phyloP scores from a whole-genome alignment of 1,284 basidiomycete genomes.

The Moniliophthora roreri region DNA sequence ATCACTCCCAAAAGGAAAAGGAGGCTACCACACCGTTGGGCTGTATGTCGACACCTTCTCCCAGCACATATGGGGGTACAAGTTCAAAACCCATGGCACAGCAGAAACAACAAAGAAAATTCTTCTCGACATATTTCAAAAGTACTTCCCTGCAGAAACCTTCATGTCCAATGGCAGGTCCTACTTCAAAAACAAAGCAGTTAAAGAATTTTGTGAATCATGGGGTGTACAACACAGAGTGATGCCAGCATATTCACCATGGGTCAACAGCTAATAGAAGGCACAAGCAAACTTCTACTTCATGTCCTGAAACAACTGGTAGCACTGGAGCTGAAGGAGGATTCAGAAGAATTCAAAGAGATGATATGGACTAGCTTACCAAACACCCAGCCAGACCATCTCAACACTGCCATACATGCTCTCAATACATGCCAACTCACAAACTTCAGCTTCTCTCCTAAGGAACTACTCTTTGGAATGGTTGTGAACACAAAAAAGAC shows the following conservation, averaged over 20 bases:
- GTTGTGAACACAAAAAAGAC: slow-evolving; percentile 26
- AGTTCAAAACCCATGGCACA: slow-evolving; percentile 23
- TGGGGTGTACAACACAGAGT: slow-evolving; percentile 22
- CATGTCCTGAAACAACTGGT: slow-evolving; percentile 28
- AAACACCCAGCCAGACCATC: slow-evolving; percentile 28
- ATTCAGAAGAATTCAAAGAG: slow-evolving; percentile 22
- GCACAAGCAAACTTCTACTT: slow-evolving; percentile 30
- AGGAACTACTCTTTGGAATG: slow-evolving; percentile 2
- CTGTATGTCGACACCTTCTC: slow-evolving; percentile 28
- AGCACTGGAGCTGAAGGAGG: too few relatives aligned
- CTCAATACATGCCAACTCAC: slow-evolving; percentile 20
- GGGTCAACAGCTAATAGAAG: slow-evolving; percentile 37
- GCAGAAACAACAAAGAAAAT: slow-evolving; percentile 23
- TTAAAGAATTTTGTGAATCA: slow-evolving; percentile 26
- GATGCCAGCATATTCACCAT: slow-evolving; percentile 36
- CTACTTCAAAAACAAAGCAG: slow-evolving; percentile 35
- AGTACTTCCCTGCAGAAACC: slow-evolving; percentile 24
- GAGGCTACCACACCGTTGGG: slow-evolving; percentile 27
- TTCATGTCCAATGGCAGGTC: slow-evolving; percentile 38
- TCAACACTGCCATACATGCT: slow-evolving; percentile 24
- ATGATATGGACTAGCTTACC: slow-evolving; percentile 13
- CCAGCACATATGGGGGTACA: slow-evolving; percentile 28
- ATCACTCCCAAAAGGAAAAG: slow-evolving; percentile 31
- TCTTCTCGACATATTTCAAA: slow-evolving; percentile 22
- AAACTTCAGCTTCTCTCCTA: neutral